A percentile compares a stretch with the other conserved stretches of the same genome.
These are phyloP conservation scores for Botrytis deweyae DNA, from an alignment of 2,329 filamentous ascomycete genomes.

Conservation along the genomic window DNA sequence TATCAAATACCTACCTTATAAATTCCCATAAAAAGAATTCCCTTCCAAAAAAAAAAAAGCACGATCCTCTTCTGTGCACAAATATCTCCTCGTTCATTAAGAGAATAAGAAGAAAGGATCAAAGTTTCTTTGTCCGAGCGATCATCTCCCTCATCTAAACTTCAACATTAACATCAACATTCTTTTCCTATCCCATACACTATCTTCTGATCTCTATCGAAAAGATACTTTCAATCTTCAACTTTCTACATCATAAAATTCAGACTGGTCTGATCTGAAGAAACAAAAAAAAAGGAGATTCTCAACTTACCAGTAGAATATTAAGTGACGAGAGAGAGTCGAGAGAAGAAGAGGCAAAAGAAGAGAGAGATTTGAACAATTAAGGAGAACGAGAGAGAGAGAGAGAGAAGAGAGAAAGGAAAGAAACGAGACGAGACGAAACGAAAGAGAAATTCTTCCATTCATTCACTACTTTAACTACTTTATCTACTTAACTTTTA, in stretches of 20 bases:
- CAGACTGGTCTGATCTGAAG: conserved; percentile 16
- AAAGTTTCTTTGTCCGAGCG: conserved; percentile 11
- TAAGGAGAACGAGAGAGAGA: neutral
- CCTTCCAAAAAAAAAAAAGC: neutral
- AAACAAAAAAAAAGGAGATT: neutral
- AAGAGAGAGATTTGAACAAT: neutral
- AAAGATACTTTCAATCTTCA: neutral
- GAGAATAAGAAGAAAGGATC: conserved; percentile 11
- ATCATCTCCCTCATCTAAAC: conserved; percentile 15
- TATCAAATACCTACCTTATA: neutral
- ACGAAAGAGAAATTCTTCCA: neutral
- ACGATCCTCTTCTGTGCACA: conserved; percentile 9
- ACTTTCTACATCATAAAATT: neutral
- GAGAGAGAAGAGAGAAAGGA: neutral
- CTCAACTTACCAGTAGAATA: neutral
- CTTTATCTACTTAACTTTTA: no score
- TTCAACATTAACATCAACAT: neutral
- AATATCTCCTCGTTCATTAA: neutral
- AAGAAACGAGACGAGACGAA: no score
- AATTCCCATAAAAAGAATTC: neutral
- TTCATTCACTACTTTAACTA: neutral
- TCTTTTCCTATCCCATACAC: neutral
- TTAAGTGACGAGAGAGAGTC: neutral
- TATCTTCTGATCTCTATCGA: neutral
- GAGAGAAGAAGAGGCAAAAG: neutral